Evolutionary conservation across 257 asterid species (phyloP).

Genomic region (Solanum etuberosum): DNA sequence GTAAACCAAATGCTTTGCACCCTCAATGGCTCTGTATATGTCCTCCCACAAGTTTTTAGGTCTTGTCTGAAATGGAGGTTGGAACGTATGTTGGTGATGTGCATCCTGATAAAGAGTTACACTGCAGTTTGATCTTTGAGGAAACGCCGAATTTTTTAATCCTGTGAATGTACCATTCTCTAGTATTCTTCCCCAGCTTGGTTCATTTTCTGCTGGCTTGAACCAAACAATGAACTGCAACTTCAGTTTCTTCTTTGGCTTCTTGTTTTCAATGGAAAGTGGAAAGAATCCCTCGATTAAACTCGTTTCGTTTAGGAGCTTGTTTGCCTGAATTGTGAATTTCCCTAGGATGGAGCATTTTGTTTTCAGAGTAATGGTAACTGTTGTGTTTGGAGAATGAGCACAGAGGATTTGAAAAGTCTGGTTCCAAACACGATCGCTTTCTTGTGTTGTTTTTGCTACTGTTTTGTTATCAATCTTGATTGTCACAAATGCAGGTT

Average conservation of each 20-base stretch:
- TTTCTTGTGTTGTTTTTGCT: constrained; percentile 57
- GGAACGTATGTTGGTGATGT: constrained; percentile 44
- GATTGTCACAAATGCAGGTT: constrained; percentile 57
- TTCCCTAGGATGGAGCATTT: constrained; percentile 47
- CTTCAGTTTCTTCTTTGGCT: constrained; percentile 36
- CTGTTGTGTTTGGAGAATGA: constrained; percentile 44
- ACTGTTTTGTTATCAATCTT: constrained; percentile 50
- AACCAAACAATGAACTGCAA: constrained; percentile 69
- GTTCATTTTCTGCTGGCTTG: constrained; percentile 53
- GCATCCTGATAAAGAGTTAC: constrained; percentile 79
- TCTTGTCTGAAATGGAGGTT: constrained; percentile 31
- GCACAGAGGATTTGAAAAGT: constrained; percentile 80
- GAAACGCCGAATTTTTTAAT: constrained; percentile 51
- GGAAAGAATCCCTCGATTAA: constrained; percentile 68
- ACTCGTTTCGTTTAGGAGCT: constrained; percentile 39
- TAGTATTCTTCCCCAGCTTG: constrained; percentile 44
- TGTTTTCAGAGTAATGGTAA: constrained; percentile 53
- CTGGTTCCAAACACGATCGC: constrained; percentile 62
- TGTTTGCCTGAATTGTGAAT: constrained; percentile 28
- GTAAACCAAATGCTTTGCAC: constrained; percentile 72
- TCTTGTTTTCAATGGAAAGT: constrained; percentile 33
- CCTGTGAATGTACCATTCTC: constrained; percentile 51
- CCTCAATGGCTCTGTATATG: constrained; percentile 60
- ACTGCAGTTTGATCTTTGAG: constrained; percentile 50
- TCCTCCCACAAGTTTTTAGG: constrained; percentile 79